Conservation (phyloP, 768 basidiomycete genomes). For the Russula sp. region DNA sequence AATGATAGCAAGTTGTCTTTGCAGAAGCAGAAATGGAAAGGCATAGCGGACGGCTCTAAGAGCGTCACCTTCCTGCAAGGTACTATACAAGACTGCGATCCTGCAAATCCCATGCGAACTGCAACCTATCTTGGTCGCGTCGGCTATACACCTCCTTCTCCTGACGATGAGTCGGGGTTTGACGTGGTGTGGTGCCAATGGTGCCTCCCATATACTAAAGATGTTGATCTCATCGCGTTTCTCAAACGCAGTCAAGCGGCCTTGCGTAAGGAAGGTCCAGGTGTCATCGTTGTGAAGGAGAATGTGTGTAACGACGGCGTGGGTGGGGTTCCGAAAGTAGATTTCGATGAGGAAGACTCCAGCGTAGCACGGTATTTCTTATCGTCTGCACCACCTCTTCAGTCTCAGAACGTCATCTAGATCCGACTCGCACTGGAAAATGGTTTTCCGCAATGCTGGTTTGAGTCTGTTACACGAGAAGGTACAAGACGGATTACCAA, state of each 20-base stretch:
- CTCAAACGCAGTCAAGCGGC: slow-evolving; percentile 56
- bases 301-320: slow-evolving; percentile 64
- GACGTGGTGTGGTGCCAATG: slow-evolving; percentile 97
- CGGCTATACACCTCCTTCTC: slow-evolving; percentile 46
- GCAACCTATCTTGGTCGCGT: slow-evolving; percentile 53
- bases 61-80: slow-evolving; percentile 76
- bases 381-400: not conserved
- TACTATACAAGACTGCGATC: slow-evolving; percentile 78
- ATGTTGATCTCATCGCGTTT: slow-evolving; percentile 71
- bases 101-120: slow-evolving; percentile 40
- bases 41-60: slow-evolving; percentile 52
- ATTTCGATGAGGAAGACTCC: slow-evolving; percentile 84
- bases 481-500: slow-evolving; percentile 77
- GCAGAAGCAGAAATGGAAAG: slow-evolving; percentile 46
- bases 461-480: slow-evolving; percentile 64
- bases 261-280: slow-evolving; percentile 41
- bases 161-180: slow-evolving; percentile 49
- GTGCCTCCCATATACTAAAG: slow-evolving; percentile 85
- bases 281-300: slow-evolving; percentile 86
- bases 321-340: slow-evolving; percentile 41
- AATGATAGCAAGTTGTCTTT: slow-evolving; percentile 12
- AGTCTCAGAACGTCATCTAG: slow-evolving; percentile 34
- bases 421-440: slow-evolving; percentile 78
- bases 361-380: slow-evolving; percentile 71
- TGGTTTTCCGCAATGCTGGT: slow-evolving; percentile 65